Evolutionary conservation across 2,329 filamentous ascomycete genomes (phyloP).

Genomic region (Paecilomyces sp.): DNA sequence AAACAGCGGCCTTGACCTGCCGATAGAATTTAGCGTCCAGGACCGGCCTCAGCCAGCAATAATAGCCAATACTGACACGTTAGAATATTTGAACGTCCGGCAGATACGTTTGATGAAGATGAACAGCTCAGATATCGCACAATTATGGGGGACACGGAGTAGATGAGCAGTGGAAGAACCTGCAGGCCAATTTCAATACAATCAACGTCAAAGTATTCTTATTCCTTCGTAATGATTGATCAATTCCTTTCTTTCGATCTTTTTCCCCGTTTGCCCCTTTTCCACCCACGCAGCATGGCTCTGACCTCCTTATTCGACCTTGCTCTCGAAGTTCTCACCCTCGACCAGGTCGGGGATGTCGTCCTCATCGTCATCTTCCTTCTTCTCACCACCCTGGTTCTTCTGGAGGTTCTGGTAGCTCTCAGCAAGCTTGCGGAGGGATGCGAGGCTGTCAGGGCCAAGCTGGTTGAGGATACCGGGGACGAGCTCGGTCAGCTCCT

Average conservation of each 20-base stretch:
- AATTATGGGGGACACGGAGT: background rate
- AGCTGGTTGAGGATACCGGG: constrained; percentile 99
- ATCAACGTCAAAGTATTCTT: background rate
- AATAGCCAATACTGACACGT: background rate
- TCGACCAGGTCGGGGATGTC: constrained; percentile 97
- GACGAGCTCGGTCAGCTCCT: constrained; percentile 98
- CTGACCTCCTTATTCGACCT: constrained; percentile 67
- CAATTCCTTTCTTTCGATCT: constrained; percentile 11
- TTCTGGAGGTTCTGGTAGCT: constrained; percentile 99
- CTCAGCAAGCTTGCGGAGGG: constrained; percentile 96
- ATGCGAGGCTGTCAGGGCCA: constrained; percentile 93
- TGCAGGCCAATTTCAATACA: background rate
- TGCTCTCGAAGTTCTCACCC: constrained; percentile 97
- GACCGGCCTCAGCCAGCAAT: background rate
- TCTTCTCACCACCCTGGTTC: constrained; percentile 68
- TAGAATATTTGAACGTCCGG: background rate
- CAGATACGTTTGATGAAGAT: background rate
- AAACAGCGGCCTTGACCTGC: too few relatives aligned
- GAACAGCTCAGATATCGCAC: background rate
- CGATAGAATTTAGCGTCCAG: too few relatives aligned
- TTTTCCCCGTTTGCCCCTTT: constrained; percentile 2
- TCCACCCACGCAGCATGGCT: background rate
- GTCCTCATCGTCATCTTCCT: constrained; percentile 64
- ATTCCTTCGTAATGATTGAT: constrained; percentile 8
- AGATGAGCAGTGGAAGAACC: background rate